Evolutionary conservation across 2,329 filamentous ascomycete species (phyloP).

Genomic region (Microcyclosporella mali): DNA sequence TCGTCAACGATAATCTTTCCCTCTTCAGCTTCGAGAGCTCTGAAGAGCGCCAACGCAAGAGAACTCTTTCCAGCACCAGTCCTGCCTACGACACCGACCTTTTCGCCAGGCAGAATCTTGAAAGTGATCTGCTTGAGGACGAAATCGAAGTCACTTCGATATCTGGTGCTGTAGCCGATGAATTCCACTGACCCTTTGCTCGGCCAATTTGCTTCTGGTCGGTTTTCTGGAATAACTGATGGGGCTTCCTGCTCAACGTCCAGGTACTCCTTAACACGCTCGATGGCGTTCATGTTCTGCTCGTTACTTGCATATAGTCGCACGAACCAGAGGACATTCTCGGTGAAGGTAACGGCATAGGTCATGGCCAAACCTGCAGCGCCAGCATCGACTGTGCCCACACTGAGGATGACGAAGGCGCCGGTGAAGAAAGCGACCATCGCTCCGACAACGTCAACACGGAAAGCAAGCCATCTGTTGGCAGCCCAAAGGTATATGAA

Average conservation of each 20-base stretch:
- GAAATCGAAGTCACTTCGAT: constrained; percentile 77
- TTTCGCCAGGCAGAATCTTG: constrained; percentile 77
- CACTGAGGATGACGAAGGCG: constrained; percentile 77
- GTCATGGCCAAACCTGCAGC: constrained; percentile 89
- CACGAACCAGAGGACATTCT: constrained; percentile 95
- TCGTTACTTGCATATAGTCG: constrained; percentile 91
- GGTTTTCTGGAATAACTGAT: constrained; percentile 67
- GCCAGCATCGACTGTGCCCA: constrained; percentile 79
- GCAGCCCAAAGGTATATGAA: constrained; percentile 96
- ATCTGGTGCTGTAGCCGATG: constrained; percentile 79
- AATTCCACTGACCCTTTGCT: constrained; percentile 81
- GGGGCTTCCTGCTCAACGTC: constrained; percentile 91
- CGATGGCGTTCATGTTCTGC: constrained; percentile 99
- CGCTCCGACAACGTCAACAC: constrained; percentile 84
- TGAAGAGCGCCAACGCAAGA: constrained; percentile 84
- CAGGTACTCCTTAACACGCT: constrained; percentile 94
- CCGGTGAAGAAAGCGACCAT: constrained; percentile 90
- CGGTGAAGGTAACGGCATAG: constrained; percentile 93
- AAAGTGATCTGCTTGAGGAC: constrained; percentile 81
- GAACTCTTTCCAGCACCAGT: constrained; percentile 97
- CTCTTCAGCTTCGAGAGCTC: constrained; percentile 81
- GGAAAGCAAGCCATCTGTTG: constrained; percentile 92
- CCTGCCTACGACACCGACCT: constrained; percentile 91
- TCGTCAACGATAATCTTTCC: constrained; percentile 88
- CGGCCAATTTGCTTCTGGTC: constrained; percentile 78